phyloP scores from a whole-genome alignment of 1,284 basidiomycete genomes.

The Psilocybe mexicana region DNA sequence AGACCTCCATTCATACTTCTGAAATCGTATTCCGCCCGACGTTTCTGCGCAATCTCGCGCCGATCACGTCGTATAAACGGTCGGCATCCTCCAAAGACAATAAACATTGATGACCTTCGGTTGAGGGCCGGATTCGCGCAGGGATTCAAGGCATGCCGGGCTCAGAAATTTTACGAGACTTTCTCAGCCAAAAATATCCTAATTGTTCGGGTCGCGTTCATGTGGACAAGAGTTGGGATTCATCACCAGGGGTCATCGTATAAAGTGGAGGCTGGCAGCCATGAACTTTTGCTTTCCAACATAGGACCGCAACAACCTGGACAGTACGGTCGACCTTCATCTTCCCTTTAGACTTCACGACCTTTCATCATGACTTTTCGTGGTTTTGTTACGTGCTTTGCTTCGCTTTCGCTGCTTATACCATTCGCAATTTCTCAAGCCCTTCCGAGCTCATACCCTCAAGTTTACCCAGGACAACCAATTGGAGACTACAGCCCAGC shows the following conservation, averaged over 20 bases:
- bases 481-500: slow-evolving; percentile 50
- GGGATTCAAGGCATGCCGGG: neutral
- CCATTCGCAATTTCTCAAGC: slow-evolving; percentile 22
- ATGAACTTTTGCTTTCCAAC: neutral
- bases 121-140: neutral
- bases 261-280: neutral
- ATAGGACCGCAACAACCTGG: slow-evolving; percentile 2
- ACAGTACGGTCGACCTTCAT: neutral
- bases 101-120: slow-evolving; percentile 11
- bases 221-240: slow-evolving; percentile 10
- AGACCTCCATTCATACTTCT: slow-evolving; percentile 1
- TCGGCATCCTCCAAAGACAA: slow-evolving; percentile 11
- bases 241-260: neutral
- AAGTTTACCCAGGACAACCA: slow-evolving; percentile 54
- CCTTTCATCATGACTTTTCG: slow-evolving; percentile 12
- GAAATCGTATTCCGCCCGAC: slow-evolving; percentile 11
- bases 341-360: slow-evolving; percentile 8
- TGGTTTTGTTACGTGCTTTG: slow-evolving; percentile 13
- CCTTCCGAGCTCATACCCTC: slow-evolving; percentile 47
- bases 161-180: neutral
- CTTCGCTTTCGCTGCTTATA: slow-evolving; percentile 19
- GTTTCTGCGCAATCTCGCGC: slow-evolving; percentile 4
- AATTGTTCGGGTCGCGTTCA: slow-evolving; percentile 18
- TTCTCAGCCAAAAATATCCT: slow-evolving; percentile 14
- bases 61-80: slow-evolving; percentile 12